A percentile compares a stretch with the other conserved stretches of the same genome.
These are phyloP conservation scores for Xerocomus minutiporus DNA, from an alignment of 1,284 basidiomycete genomes.

Conservation along the genomic window DNA sequence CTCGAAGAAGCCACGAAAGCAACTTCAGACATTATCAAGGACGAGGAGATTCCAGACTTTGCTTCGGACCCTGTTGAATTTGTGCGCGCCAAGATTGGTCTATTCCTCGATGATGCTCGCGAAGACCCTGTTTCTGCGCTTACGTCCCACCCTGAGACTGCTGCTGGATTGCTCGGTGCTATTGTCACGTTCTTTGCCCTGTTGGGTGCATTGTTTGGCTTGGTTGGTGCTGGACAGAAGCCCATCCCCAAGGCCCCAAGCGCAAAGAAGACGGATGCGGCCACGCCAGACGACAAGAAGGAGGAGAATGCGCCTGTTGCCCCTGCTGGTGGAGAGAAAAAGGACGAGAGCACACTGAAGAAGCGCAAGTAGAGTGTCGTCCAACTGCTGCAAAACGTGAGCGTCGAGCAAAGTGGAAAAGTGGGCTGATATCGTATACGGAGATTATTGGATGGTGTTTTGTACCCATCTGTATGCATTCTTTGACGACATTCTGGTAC, in stretches of 20 bases:
- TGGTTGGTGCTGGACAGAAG: conserved; percentile 69
- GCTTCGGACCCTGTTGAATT: conserved; percentile 73
- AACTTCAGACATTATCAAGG: conserved; percentile 40
- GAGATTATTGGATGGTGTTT: conserved; percentile 13
- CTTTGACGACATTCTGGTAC: conserved; percentile 9
- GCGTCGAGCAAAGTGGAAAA: conserved; percentile 1
- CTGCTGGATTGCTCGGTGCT: conserved; percentile 66
- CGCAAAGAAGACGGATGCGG: conserved; percentile 69
- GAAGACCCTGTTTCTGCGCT: conserved; percentile 71
- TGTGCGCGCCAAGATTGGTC: conserved; percentile 69
- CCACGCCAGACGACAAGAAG: conserved; percentile 62
- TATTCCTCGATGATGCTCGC: conserved; percentile 71
- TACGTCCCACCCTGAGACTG: conserved; percentile 82
- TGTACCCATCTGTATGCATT: conserved; percentile 6
- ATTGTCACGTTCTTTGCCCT: conserved; percentile 79
- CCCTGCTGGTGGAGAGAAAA: conserved; percentile 63
- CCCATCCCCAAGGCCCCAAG: conserved; percentile 59
- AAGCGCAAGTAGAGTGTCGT: conserved; percentile 30
- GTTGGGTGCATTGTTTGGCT: conserved; percentile 73
- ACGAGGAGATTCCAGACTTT: conserved; percentile 52
- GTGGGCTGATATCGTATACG: conserved; percentile 9
- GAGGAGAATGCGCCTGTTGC: conserved; percentile 60
- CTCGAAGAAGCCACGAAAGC: conserved; percentile 56
- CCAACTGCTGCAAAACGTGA: conserved; percentile 6
- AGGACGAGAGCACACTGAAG: conserved; percentile 35